Conservation (phyloP, 2,329 filamentous ascomycete genomes). For the Leptodontidium sp. region DNA sequence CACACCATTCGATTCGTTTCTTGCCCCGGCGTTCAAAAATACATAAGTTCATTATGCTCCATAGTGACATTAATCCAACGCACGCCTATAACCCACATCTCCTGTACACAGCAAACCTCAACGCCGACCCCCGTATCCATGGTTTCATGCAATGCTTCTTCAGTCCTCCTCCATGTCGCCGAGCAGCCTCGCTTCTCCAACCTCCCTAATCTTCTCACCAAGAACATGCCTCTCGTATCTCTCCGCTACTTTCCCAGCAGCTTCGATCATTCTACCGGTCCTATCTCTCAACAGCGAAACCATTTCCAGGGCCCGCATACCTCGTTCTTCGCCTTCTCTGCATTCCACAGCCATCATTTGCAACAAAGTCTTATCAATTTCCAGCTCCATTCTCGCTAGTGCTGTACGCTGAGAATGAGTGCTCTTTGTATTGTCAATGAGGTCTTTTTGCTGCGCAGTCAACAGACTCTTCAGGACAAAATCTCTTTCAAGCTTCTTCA, state of each 20-base stretch:
- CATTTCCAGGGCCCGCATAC: conserved; percentile 94
- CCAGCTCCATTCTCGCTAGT: conserved; percentile 77
- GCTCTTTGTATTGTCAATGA: conserved; percentile 72
- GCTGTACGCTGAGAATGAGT: conserved; percentile 70
- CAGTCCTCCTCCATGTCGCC: conserved; percentile 44
- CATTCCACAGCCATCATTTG: conserved; percentile 92
- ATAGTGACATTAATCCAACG: neutral
- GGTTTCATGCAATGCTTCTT: neutral
- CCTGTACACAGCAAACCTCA: neutral
- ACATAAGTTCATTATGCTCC: conserved; percentile 8
- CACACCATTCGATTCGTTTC: neutral
- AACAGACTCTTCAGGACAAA: conserved; percentile 80
- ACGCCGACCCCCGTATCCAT: neutral
- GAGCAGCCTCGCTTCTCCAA: conserved; percentile 67
- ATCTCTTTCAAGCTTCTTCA: conserved; percentile 76
- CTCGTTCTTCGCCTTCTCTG: conserved; percentile 88
- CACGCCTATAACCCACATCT: neutral
- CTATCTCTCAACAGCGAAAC: conserved; percentile 85
- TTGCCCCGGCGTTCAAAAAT: neutral
- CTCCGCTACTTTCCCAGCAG: conserved; percentile 87
- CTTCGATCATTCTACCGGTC: conserved; percentile 88
- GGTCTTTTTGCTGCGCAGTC: conserved; percentile 77
- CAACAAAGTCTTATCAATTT: conserved; percentile 88
- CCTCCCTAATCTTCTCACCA: conserved; percentile 87
- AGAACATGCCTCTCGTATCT: conserved; percentile 83